Conservation (phyloP, 768 basidiomycete genomes). For the Boletus sp. region DNA sequence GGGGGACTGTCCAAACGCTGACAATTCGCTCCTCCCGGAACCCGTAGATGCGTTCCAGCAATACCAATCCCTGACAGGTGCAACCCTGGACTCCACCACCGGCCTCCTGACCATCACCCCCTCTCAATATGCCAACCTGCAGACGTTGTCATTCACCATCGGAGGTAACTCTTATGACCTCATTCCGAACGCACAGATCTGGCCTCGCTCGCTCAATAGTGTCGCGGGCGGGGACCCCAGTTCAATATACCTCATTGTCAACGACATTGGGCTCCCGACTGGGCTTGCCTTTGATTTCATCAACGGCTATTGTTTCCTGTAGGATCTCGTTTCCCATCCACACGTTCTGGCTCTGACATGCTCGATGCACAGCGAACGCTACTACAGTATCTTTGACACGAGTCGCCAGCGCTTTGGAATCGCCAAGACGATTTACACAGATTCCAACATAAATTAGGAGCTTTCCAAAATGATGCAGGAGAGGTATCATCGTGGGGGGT, state of each 20-base stretch:
- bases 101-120: conserved; percentile 28
- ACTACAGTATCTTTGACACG: conserved; percentile 23
- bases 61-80: conserved; percentile 27
- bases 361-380: conserved; percentile 27
- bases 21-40: background rate
- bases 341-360: background rate
- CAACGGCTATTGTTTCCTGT: too few species aligned
- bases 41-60: conserved; percentile 20
- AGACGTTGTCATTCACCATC: conserved; percentile 26
- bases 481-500: background rate
- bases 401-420: conserved; percentile 37
- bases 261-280: conserved; percentile 10
- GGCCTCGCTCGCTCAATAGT: conserved; percentile 31
- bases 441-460: background rate
- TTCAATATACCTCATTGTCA: conserved; percentile 29
- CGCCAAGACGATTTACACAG: conserved; percentile 33
- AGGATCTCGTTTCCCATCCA: background rate
- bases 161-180: conserved; percentile 12
- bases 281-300: too few species aligned
- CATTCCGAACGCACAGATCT: conserved; percentile 31
- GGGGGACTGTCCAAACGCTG: background rate
- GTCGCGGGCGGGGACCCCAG: conserved; percentile 24
- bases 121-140: conserved; percentile 21
- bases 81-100: conserved; percentile 19
- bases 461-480: too few species aligned